Evolutionary conservation across 2,329 filamentous ascomycete species (phyloP), one percentile per base, ranked within the genome.

Genomic region (Pestalotiopsis sp.): DNA sequence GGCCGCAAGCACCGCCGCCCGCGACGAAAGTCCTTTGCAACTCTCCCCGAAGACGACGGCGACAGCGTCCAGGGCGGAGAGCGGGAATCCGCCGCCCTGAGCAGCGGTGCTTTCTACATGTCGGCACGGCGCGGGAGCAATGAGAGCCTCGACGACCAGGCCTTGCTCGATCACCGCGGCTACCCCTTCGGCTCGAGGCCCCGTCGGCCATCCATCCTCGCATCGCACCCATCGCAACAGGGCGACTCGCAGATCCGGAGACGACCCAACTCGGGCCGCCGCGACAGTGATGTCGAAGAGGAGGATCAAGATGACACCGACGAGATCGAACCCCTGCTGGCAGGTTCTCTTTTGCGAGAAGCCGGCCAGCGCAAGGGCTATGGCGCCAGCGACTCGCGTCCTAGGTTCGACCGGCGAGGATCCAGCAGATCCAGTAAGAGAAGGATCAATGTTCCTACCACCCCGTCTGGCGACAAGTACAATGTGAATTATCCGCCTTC

Each of bases 111-210:
- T 20, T 85, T 89, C 76, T 88, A 88, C 76, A 78, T 86, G 69
- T 80, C 82, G 65, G 77, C 83, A 7, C 80, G 83, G 59, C 93
- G 92, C 77, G 77, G 91, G 71, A 98, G 95, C 81, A 91, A 87
- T 74, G 94, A 93, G 0, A 98, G 95, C 79, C 83, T 98, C 71
- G 95, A 98, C 73, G 98, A 94, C 79, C 92, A 97, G 77, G 91
- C 89, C 7, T 83, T 98, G 73, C 83, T 98, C 20, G 95, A 98
- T 80, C 95, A 98, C 80, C 89, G 71, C 65, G 70, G 73, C 68
- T 66, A 77, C 64, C 68, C 68, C 20, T 74, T 65, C 20, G 39
- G 79, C 71, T 86, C 93, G 81, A 88, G 92, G 64, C 84, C 90
- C 58, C 86, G 93, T 72, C 87, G 92, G 73, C 79, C 87, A 49